Evolutionary conservation across 306 rosid genomes (phyloP), one percentile per base, ranked within the genome.

Genomic region (Sicyos baderoa): DNA sequence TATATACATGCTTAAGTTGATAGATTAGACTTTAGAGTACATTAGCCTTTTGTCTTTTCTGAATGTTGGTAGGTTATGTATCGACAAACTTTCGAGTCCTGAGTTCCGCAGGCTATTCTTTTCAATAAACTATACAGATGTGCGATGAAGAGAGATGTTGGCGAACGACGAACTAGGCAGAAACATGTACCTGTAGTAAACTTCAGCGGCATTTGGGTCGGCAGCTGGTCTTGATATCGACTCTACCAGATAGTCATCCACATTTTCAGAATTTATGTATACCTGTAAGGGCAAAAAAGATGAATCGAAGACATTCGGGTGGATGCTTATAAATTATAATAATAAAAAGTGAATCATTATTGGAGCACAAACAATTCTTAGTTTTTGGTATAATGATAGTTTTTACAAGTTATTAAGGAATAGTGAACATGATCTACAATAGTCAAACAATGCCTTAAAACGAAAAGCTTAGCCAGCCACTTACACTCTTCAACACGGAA

Each of bases 171-270:
- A 23, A 23, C 42, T 13, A 55, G 52, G 52, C 23, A 71, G 17
- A 10, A n/a, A 37, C 55, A 44, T 68, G 0, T 75, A 88, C 96
- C 97, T 84, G 86, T 93, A 93, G 72, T 85, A 93, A 77, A 90
- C 97, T 84, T 90, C 99, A 74, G 96, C 90, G 0, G 99, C 91
- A 62, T 90, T 90, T 49, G 94, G 96, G 71, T 93, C 97, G 55
- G 88, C 88, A 66, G 97, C 96, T 68, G 99, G 97, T 71, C 79
- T 80, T 62, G 85, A 77, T 77, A 90, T 93, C 29, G 99, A 93
- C 62, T 93, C 84, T 75, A 93, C 96, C 53, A 90, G 96, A 81
- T 93, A 90, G 77, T 90, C 94, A 78, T 93, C 99, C 64, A 86
- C 99, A 77, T 93, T 93, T 59, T 95, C 75, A 13, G 87, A 19